Base-by-base conservation (phyloP, 2,329 filamentous ascomycete genomes). In the Fusarium subglutinans region DNA sequence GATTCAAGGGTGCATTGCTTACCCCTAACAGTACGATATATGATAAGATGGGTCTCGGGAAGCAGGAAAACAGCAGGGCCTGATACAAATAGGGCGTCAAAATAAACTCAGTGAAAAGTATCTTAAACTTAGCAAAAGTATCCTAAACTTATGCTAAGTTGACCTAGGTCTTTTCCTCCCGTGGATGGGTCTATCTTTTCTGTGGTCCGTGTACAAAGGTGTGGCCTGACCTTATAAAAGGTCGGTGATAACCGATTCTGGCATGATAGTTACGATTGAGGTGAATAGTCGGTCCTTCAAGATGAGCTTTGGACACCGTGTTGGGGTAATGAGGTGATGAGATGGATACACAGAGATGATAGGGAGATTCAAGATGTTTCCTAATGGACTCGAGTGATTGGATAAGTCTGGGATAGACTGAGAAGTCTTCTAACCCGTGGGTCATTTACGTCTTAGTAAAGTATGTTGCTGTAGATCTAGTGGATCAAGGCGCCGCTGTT, bases 151-250 rank as follows among this genome's bases (percentile, higher is more conserved):
- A 15, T 48, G 20, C 9, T 12, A 28, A 48, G 9, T 11, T 28
- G 28, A 11, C 9, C 3, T 30, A 4, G 17, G 13, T 22, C 26
- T 22, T 47, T 15, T 35, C 33, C 33, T 17, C 8, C 33, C 14
- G 15, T 35, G 33, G 8, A 35, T 18, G 44, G 26, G 18, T 14
- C 38, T 48, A 55, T 28, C 20, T 18, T 55, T 26, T 58, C 20
- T 26, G 35, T 66, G 66, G 53, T 24, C 70, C 48, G 43, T 63
- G 60, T 59, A 47, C n/a, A 17, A 35, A 35, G 6, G 14, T 12
- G 20, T 73, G 70, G 57, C 53, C 53, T 63, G 70, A 67, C 70
- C 30, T 24, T 13, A 41, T 17, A 24, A 26, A 38, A 33, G 22
- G 12, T 40, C 47, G 44, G 56, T 64, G 37, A 59, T 22, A 62